phyloP scores from a whole-genome alignment of 805 yeast species.

The Candida ulmi region DNA sequence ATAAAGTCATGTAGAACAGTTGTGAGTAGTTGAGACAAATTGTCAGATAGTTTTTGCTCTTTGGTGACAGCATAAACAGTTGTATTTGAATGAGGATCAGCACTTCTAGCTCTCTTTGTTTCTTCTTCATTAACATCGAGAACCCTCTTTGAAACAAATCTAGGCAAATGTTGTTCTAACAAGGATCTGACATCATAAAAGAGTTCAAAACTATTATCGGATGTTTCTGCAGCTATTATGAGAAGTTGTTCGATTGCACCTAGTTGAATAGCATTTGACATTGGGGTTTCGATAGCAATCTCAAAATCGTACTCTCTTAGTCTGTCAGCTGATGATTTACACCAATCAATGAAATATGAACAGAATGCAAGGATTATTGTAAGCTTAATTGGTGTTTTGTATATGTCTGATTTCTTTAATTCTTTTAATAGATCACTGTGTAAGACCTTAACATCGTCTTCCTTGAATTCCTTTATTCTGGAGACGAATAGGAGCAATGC shows the following conservation, averaged over 20 bases:
- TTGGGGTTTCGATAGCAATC: conserved; percentile 50
- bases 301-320: conserved; percentile 46
- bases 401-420: conserved; percentile 35
- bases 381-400: conserved; percentile 43
- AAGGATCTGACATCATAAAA: conserved; percentile 63
- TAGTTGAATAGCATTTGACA: conserved; percentile 49
- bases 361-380: conserved; percentile 46
- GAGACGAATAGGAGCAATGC: conserved; percentile 43
- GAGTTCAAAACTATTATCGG: conserved; percentile 37
- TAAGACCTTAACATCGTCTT: conserved; percentile 31
- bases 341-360: conserved; percentile 61
- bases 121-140: conserved; percentile 42
- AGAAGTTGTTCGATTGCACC: conserved; percentile 72
- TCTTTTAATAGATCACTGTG: conserved; percentile 34
- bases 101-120: conserved; percentile 28
- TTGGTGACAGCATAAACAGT: conserved; percentile 18
- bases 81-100: conserved; percentile 14
- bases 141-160: conserved; percentile 45
- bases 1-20: conserved; percentile 45
- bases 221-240: conserved; percentile 54
- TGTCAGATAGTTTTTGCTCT: conserved; percentile 17
- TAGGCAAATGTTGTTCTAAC: conserved; percentile 62
- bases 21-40: conserved; percentile 26
- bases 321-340: conserved; percentile 43
- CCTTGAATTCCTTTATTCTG: conserved; percentile 29